Evolutionary conservation across 2,329 filamentous ascomycete species (phyloP).

Genomic region (Penicillium sp.): DNA sequence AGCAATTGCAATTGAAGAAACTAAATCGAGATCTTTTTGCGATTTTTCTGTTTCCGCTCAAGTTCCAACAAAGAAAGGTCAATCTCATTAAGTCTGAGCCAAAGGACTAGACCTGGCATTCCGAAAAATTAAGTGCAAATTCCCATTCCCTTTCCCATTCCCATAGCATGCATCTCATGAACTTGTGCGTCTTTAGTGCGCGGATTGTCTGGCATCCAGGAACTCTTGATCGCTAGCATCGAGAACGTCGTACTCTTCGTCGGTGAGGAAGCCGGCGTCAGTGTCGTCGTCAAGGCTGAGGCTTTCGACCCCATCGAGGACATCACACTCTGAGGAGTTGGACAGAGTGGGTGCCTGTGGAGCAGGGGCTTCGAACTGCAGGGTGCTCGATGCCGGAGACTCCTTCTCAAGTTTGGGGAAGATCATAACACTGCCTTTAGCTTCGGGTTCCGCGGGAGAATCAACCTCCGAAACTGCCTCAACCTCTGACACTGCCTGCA

Average conservation of each 20-base stretch:
- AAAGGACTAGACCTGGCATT: conserved; percentile 16
- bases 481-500: conserved; percentile 41
- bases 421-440: conserved; percentile 73
- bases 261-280: conserved; percentile 82
- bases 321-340: conserved; percentile 51
- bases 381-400: conserved; percentile 78
- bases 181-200: conserved; percentile 7
- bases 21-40: conserved; percentile 15
- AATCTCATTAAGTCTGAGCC: conserved; percentile 21
- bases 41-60: conserved; percentile 8
- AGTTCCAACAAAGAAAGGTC: conserved; percentile 7
- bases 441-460: conserved; percentile 37
- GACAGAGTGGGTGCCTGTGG: conserved; percentile 39
- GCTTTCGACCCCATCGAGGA: conserved; percentile 59
- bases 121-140: conserved; percentile 18
- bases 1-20: conserved; percentile 17
- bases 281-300: conserved; percentile 54
- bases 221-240: conserved; percentile 92
- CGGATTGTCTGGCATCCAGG: conserved; percentile 48
- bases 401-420: conserved; percentile 97
- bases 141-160: conserved; percentile 10
- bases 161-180: conserved; percentile 16
- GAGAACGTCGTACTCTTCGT: conserved; percentile 97
- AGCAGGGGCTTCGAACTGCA: conserved; percentile 52
- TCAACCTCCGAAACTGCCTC: conserved; percentile 9